These are phyloP conservation scores for Lasiosphaeria hispida DNA, from an alignment of 495 filamentous ascomycete genomes.

Conservation along the genomic window DNA sequence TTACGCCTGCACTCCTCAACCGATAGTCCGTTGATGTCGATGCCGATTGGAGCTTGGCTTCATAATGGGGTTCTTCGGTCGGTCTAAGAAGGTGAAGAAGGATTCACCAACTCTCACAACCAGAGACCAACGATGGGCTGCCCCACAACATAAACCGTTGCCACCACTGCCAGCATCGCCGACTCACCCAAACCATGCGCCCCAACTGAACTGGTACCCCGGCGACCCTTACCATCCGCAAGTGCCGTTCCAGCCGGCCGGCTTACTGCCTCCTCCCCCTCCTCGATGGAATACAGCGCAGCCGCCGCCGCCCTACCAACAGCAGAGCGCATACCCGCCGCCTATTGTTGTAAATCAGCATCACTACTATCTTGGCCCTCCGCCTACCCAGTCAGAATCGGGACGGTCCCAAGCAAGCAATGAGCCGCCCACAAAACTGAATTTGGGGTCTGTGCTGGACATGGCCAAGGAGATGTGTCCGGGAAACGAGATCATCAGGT, in stretches of 20 bases:
- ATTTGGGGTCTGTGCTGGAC: slow-evolving; percentile 38
- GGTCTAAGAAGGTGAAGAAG: slow-evolving; percentile 44
- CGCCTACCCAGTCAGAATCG: slow-evolving; percentile 25
- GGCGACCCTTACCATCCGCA: slow-evolving; percentile 21
- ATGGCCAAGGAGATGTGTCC: slow-evolving; percentile 34
- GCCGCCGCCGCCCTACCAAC: slow-evolving; percentile 28
- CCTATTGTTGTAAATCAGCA: slow-evolving; percentile 50
- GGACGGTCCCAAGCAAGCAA: slow-evolving; percentile 21
- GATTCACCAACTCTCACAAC: slow-evolving; percentile 19
- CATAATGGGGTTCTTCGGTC: slow-evolving; percentile 46
- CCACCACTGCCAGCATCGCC: slow-evolving; percentile 20
- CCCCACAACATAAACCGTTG: slow-evolving; percentile 17
- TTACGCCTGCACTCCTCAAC: slow-evolving; percentile 3
- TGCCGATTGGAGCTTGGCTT: slow-evolving; percentile 1
- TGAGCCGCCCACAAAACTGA: slow-evolving; percentile 33
- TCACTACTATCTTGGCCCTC: slow-evolving; percentile 43
- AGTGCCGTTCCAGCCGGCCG: slow-evolving; percentile 32
- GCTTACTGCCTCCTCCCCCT: slow-evolving; percentile 36
- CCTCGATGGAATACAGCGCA: slow-evolving; percentile 28
- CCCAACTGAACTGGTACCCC: slow-evolving; percentile 25
- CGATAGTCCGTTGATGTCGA: slow-evolving; percentile 12
- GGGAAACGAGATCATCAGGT: slow-evolving; percentile 26
- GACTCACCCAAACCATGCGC: not conserved
- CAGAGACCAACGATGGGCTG: slow-evolving; percentile 13
- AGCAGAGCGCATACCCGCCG: slow-evolving; percentile 24